These are phyloP conservation scores for Rhododendron molle DNA, from an alignment of 148 eudicot species.

Conservation along the genomic window DNA sequence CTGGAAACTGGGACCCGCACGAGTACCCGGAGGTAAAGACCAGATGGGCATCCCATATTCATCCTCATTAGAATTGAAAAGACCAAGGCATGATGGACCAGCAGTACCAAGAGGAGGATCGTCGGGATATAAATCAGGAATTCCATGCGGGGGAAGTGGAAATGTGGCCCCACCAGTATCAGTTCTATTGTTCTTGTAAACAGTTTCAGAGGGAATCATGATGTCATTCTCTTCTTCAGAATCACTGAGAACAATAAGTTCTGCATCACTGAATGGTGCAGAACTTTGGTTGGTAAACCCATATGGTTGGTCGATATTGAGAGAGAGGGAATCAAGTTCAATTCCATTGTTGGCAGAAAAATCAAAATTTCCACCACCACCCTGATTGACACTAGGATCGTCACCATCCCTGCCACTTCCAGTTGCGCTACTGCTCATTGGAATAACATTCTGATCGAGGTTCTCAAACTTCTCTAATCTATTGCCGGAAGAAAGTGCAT, in stretches of 20 bases:
- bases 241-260: constrained; percentile 70
- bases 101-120: constrained; percentile 50
- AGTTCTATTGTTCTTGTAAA: constrained; percentile 19
- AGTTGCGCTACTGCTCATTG: constrained; percentile 65
- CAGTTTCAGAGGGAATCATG: constrained; percentile 24
- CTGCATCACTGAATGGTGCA: constrained; percentile 36
- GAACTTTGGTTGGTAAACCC: constrained; percentile 28
- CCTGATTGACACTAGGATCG: constrained; percentile 62
- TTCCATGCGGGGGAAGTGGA: constrained; percentile 36
- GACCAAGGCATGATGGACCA: constrained; percentile 55
- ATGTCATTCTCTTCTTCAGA: constrained; percentile 61
- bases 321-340: constrained; percentile 53
- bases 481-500: constrained; percentile 38
- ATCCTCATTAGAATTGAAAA: constrained; percentile 54
- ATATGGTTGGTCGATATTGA: constrained; percentile 37
- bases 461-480: constrained; percentile 31
- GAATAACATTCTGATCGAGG: constrained; percentile 35
- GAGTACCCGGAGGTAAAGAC: constrained; percentile 65
- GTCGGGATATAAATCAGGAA: constrained; percentile 57
- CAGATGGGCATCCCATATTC: constrained; percentile 62
- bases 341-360: constrained; percentile 36
- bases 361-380: constrained; percentile 38
- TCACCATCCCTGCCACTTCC: constrained; percentile 63
- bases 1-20: constrained; percentile 61
- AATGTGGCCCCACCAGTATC: constrained; percentile 31